phyloP scores from a whole-genome alignment of 1,284 basidiomycete species.

The Apiotrichum brassicae region DNA sequence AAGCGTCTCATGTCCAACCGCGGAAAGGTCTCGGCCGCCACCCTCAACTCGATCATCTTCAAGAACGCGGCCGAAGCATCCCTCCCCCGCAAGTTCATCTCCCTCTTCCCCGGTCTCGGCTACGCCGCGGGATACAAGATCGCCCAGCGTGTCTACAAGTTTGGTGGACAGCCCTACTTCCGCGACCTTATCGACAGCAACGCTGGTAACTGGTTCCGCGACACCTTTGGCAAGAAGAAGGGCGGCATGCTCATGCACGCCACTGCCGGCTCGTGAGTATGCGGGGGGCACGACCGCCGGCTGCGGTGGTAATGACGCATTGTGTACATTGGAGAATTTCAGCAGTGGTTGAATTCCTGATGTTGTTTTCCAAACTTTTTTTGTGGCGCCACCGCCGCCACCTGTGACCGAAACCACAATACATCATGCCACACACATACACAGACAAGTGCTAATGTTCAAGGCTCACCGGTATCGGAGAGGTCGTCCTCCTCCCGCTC shows the following conservation, averaged over 20 bases:
- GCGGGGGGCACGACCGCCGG: not conserved
- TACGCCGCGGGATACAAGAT: conserved; percentile 98
- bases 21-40: conserved; percentile 60
- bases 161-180: conserved; percentile 97
- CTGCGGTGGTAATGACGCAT: not conserved
- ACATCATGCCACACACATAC: too few species aligned
- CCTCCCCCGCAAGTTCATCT: conserved; percentile 67
- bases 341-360: too few species aligned
- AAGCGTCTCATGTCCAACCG: conserved; percentile 99
- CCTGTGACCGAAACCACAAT: too few species aligned
- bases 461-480: conserved; percentile 92
- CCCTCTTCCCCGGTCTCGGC: conserved; percentile 93
- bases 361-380: too few species aligned
- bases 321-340: conserved; percentile 1
- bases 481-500: conserved; percentile 90
- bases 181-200: conserved; percentile 79
- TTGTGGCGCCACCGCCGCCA: too few species aligned
- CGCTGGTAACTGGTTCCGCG: conserved; percentile 70
- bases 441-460: too few species aligned
- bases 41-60: conserved; percentile 76
- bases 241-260: conserved; percentile 96
- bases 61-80: conserved; percentile 70
- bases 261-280: conserved; percentile 73
- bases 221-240: conserved; percentile 85
- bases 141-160: conserved; percentile 91